Base-by-base conservation (phyloP, 176 grass and related monocot genomes). In the Ampelocalamus luodianensis region DNA sequence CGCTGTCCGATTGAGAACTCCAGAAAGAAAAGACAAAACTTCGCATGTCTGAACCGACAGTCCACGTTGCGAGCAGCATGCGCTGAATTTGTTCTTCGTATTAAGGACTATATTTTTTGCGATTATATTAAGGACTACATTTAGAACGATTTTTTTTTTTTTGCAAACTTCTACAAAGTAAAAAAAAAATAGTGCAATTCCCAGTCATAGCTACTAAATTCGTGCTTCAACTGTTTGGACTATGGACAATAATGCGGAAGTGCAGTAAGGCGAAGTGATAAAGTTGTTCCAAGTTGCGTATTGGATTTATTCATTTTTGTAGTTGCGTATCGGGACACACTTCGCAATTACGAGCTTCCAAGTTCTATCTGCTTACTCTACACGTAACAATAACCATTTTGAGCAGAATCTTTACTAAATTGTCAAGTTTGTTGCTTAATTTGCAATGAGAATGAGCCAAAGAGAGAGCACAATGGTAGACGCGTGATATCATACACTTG, bases 41-140 rank as follows among this genome's bases (percentile, higher is more conserved):
- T 34, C 23, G 68, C 62, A 38, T 40, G 45, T 50, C 64, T 83
- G 79, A 83, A 83, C 72, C 65, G 79, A 83, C 72, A 78, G 74
- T 29, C 53, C 51, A 88, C 40, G 71, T 76, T 81, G 29, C 10
- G 24, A 53, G 53, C 67, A 39, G 61, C 44, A 45, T 45, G 44
- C 44, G 44, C 44, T 11, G 42, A 43, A 43, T 43, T 43, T 40
- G 46, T 49, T 15, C 46, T 15, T 15, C 46, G 0, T 49, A 48
- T 48, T 48, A 48, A 48, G 46, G 46, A 48, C 10, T 48, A 48
- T 34, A 34, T 34, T 34, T 34, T 34, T 34, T 34, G 32, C 32
- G 32, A 34, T 34, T 34, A 34, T 34, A 34, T 34, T 34, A 34
- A 34, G 32, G 32, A 34, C 32, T 34, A 34, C 3, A 34, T 34